Percentiles rank a stretch among this genome's conserved stretches.
These are phyloP conservation scores for Torulaspora gathmanii DNA, from an alignment of 805 yeast genomes.

Conservation along the genomic window DNA sequence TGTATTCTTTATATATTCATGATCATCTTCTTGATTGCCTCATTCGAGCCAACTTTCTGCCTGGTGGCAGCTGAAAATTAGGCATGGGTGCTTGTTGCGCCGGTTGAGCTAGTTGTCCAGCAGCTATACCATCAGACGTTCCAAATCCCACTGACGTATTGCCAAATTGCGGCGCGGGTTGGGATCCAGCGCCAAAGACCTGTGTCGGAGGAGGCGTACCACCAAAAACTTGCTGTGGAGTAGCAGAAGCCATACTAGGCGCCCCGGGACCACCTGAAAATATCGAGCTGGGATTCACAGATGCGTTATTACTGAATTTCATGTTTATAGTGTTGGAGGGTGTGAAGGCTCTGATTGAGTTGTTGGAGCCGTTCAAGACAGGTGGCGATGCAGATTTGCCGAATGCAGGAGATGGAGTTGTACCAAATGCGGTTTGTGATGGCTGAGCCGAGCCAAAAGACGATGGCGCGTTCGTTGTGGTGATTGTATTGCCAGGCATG, in stretches of 20 bases:
- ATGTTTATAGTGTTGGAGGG: conserved; percentile 29
- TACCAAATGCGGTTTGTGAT: conserved; percentile 12
- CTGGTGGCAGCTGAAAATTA: conserved; percentile 16
- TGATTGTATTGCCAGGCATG: conserved; percentile 2
- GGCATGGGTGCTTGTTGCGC: conserved; percentile 8
- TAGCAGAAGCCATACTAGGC: conserved; percentile 7
- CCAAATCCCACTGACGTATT: conserved; percentile 5
- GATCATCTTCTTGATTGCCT: conserved; percentile 27
- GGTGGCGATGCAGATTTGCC: conserved; percentile 20
- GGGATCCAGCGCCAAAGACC: conserved; percentile 11
- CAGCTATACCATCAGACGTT: conserved; percentile 9
- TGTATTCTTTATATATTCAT: not conserved
- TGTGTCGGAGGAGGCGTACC: conserved; percentile 17
- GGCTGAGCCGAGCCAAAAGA: conserved; percentile 13
- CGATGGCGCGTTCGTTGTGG: conserved; percentile 7
- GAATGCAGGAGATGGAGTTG: conserved; percentile 21
- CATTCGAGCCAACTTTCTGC: conserved; percentile 33
- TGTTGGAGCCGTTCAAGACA: conserved; percentile 5
- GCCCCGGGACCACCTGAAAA: conserved; percentile 17
- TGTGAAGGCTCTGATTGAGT: conserved; percentile 18
- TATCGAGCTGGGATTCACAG: conserved; percentile 22
- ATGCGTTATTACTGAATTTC: conserved; percentile 22
- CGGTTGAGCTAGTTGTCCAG: conserved; percentile 9
- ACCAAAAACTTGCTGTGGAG: conserved; percentile 15
- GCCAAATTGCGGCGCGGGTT: conserved; percentile 2